These are phyloP conservation scores for Cyberlindnera bimundalis DNA, from an alignment of 805 yeast species.

Conservation along the genomic window DNA sequence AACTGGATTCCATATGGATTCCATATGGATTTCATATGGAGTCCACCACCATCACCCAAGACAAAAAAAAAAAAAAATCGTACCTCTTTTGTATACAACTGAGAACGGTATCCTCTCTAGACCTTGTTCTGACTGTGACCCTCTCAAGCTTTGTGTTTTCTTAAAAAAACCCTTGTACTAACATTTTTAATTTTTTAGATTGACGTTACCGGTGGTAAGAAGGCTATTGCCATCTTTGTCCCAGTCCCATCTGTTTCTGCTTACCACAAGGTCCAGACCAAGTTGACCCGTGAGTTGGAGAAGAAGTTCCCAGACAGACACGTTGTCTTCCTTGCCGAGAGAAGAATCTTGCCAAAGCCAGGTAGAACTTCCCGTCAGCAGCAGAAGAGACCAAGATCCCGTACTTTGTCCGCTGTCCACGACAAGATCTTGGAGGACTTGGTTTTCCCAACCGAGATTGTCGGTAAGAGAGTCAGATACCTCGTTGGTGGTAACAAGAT, in stretches of 20 bases:
- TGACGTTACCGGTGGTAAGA: conserved; percentile 97
- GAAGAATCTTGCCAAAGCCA: conserved; percentile 99
- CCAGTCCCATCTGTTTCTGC: conserved; percentile 92
- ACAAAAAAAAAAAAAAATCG: background rate
- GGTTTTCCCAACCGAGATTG: conserved; percentile 99
- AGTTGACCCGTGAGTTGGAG: conserved; percentile 98
- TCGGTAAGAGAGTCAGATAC: conserved; percentile 99
- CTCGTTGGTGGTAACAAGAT: conserved; percentile 98
- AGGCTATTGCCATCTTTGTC: conserved; percentile 96
- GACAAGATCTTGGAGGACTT: conserved; percentile 98
- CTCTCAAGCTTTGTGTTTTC: background rate
- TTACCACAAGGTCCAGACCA: conserved; percentile 96
- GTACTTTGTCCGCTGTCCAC: conserved; percentile 98
- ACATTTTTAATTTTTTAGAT: conserved; percentile 39
- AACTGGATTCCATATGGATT: too few species aligned
- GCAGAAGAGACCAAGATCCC: conserved; percentile 99
- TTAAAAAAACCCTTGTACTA: conserved; percentile 17
- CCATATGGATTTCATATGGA: too few species aligned
- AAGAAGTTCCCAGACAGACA: conserved; percentile 99
- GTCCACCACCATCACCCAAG: too few species aligned
- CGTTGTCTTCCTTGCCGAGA: conserved; percentile 98
- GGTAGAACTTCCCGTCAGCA: conserved; percentile 89
- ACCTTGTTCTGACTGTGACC: conserved; percentile 6
- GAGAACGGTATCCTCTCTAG: conserved; percentile 7
- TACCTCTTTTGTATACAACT: conserved; percentile 6